Percentiles rank a stretch among this genome's conserved stretches.
phyloP scores from a whole-genome alignment of 306 rosid genomes.

The Glycine soja region DNA sequence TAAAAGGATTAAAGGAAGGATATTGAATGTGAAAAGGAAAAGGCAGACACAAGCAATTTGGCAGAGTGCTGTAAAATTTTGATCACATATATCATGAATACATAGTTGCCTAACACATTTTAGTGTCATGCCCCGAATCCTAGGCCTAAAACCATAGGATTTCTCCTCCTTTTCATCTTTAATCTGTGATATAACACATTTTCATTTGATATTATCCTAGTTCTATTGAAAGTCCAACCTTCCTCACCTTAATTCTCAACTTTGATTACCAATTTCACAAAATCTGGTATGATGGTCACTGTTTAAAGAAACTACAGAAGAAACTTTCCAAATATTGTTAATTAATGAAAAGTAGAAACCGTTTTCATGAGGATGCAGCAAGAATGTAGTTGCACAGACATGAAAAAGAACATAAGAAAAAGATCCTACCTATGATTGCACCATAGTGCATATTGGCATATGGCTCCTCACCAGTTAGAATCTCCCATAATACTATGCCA shows the following conservation, averaged over 20 bases:
- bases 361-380: slow-evolving; percentile 18
- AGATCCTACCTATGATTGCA: slow-evolving; percentile 82
- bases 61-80: too few species aligned
- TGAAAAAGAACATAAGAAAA: slow-evolving; percentile 26
- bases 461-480: slow-evolving; percentile 92
- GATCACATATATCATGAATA: too few species aligned
- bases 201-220: too few species aligned
- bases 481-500: slow-evolving; percentile 94
- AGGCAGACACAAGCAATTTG: too few species aligned
- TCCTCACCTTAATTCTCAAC: too few species aligned
- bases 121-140: background rate
- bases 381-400: slow-evolving; percentile 23
- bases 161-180: background rate
- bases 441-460: slow-evolving; percentile 95
- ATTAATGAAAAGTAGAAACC: slow-evolving; percentile 17
- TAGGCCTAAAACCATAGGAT: background rate
- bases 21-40: too few species aligned
- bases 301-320: background rate
- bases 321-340: background rate
- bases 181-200: too few species aligned
- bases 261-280: too few species aligned
- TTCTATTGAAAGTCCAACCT: too few species aligned
- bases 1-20: too few species aligned
- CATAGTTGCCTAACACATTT: background rate
- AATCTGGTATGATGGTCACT: background rate